Evolutionary conservation across 139 green algal genomes (phyloP).

Genomic region (Chlorella sp.): DNA sequence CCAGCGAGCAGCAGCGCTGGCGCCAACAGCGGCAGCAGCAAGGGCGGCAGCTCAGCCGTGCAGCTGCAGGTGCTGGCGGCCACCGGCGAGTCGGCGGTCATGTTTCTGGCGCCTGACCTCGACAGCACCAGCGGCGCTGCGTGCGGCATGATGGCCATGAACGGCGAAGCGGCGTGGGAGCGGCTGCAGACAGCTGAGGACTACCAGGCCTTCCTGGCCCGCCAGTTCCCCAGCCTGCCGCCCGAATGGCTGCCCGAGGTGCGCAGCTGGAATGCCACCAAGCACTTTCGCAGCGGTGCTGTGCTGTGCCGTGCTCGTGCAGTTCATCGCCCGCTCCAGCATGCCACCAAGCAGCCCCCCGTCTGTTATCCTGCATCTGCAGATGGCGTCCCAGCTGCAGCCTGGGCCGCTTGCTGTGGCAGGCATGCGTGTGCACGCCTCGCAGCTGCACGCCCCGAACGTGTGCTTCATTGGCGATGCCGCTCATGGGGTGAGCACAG

Average conservation of each 20-base stretch:
- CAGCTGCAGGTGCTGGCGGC: background rate
- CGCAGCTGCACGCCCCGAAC: background rate
- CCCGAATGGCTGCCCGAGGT: background rate
- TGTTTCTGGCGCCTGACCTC: background rate
- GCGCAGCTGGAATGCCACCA: too few relatives aligned
- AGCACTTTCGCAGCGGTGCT: too few relatives aligned
- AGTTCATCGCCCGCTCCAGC: too few relatives aligned
- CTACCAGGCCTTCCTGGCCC: background rate
- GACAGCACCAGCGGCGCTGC: background rate
- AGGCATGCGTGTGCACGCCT: background rate
- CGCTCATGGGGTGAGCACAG: background rate
- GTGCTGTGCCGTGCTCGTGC: too few relatives aligned
- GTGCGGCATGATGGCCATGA: background rate
- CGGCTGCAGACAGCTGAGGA: background rate
- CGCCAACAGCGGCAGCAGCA: background rate
- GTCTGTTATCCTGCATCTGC: background rate
- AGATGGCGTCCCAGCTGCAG: background rate
- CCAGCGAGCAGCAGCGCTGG: background rate
- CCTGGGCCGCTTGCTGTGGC: background rate
- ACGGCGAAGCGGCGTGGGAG: background rate
- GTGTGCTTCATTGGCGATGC: constrained; percentile 3
- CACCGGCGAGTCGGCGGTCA: background rate
- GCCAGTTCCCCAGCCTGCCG: background rate
- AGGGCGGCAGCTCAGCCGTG: background rate
- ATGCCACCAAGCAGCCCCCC: too few relatives aligned